Base-by-base conservation (phyloP, 2,329 filamentous ascomycete species). In the Ceratocystis destructans region DNA sequence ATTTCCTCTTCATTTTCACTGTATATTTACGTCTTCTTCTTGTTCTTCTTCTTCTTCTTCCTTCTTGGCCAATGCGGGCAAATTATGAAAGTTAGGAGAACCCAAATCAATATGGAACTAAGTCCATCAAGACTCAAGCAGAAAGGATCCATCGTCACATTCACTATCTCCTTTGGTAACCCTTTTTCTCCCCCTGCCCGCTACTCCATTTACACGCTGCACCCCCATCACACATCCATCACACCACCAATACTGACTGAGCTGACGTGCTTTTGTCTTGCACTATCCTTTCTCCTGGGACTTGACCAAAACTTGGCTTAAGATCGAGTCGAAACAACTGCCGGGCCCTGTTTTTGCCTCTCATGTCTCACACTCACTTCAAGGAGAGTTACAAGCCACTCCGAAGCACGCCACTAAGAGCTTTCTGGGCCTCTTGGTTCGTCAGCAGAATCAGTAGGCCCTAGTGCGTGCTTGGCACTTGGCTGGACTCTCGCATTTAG, bases 401-500 rank as follows among this genome's bases (percentile, higher is more conserved):
- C 28, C 7, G n/a, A 59, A 59, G 28, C 25, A 31, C 17, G 20
- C 53, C 22, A 31, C 53, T 17, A 31, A 50, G 22, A 22, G 20
- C n/a, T 50, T 22, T 20, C 46, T 22, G 53, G 28, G 22, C 53
- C 6, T 31, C 28, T 17, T 57, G 6, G 17, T 5, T 57, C 31
- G 1, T n/a, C 28, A 31, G 53, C 53, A 17, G 28, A n/a, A 59
- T 5, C 53, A 17, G 53, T 59, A 10, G 28, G 17, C 17, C 25
- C 53, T 59, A 59, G 53, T 33, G n/a, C 28, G 17, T 37, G 53
- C 53, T 59, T 59, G 53, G 53, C 53, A 33, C 28, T 57, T 22
- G 17, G 22, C 7, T 20, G n/a, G 28, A 17, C 22, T 20, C n/a
- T 25, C 22, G 6, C 37, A 50, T 50, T 50, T 12, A 20, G 46